Percentiles rank a stretch among this genome's conserved stretches.
phyloP scores from a whole-genome alignment of 768 basidiomycete species.

The Suillus subluteus region DNA sequence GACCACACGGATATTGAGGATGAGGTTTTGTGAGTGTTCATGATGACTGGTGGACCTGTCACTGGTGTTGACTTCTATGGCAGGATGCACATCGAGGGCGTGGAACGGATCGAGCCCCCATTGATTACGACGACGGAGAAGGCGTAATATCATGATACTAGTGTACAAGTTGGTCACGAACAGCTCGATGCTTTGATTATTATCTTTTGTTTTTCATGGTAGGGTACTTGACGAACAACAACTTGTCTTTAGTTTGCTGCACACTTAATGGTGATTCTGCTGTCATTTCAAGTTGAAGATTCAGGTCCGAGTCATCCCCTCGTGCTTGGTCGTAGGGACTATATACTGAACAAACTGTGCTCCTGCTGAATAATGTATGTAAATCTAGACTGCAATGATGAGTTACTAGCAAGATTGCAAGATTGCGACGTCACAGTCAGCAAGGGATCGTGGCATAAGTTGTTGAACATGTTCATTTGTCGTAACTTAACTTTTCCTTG shows the following conservation, averaged over 20 bases:
- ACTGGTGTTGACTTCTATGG: neutral
- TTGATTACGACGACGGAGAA: neutral
- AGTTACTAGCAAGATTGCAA: too few relatives aligned
- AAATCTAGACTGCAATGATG: too few relatives aligned
- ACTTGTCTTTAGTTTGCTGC: slow-evolving; percentile 1
- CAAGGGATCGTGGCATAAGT: too few relatives aligned
- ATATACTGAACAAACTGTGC: too few relatives aligned
- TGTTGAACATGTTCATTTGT: too few relatives aligned
- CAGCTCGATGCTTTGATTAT: neutral
- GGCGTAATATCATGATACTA: neutral
- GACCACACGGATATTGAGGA: slow-evolving; percentile 57
- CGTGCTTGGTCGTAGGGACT: neutral
- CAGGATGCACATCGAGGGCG: slow-evolving; percentile 11
- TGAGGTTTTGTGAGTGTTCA: slow-evolving; percentile 49
- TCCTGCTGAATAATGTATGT: too few relatives aligned
- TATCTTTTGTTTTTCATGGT: neutral
- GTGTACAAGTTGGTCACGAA: neutral
- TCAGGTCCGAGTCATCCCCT: neutral
- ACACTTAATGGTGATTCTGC: neutral
- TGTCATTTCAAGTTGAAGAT: neutral
- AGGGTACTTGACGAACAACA: neutral
- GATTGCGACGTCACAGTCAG: too few relatives aligned
- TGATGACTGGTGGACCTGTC: neutral
- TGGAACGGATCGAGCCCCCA: slow-evolving; percentile 12
- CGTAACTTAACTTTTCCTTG: too few relatives aligned